Evolutionary conservation across 805 yeast species (phyloP).

Genomic region (Millerozyma miso): DNA sequence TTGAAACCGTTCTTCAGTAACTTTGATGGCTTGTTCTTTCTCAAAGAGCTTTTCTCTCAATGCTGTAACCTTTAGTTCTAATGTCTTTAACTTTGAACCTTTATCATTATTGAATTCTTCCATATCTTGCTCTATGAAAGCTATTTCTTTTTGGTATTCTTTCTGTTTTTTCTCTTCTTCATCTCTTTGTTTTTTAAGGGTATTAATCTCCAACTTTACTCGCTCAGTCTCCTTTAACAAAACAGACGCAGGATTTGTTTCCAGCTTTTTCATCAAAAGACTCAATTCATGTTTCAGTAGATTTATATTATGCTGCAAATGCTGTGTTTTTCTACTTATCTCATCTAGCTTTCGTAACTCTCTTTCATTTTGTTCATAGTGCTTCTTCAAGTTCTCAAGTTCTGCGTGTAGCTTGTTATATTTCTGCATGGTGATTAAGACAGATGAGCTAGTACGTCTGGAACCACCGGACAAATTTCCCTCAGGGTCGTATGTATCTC

Average conservation of each 20-base stretch:
- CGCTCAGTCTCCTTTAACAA: slow-evolving; percentile 48
- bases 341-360: slow-evolving; percentile 41
- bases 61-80: slow-evolving; percentile 47
- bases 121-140: slow-evolving; percentile 66
- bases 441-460: slow-evolving; percentile 52
- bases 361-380: slow-evolving; percentile 35
- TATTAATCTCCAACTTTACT: slow-evolving; percentile 43
- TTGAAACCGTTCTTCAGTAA: slow-evolving; percentile 53
- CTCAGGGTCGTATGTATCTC: slow-evolving; percentile 93
- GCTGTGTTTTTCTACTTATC: slow-evolving; percentile 46
- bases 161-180: slow-evolving; percentile 28
- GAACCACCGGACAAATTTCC: slow-evolving; percentile 98
- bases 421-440: slow-evolving; percentile 62
- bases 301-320: slow-evolving; percentile 55
- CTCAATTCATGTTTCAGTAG: slow-evolving; percentile 57
- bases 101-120: slow-evolving; percentile 76
- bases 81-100: slow-evolving; percentile 69
- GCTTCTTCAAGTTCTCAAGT: slow-evolving; percentile 37
- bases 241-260: slow-evolving; percentile 52
- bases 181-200: slow-evolving; percentile 34
- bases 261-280: slow-evolving; percentile 50
- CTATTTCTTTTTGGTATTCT: slow-evolving; percentile 41
- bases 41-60: slow-evolving; percentile 30
- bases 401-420: slow-evolving; percentile 45
- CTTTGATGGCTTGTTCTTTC: slow-evolving; percentile 40